These are phyloP conservation scores for Spergularia marina DNA, from an alignment of 148 eudicot species.

Conservation along the genomic window DNA sequence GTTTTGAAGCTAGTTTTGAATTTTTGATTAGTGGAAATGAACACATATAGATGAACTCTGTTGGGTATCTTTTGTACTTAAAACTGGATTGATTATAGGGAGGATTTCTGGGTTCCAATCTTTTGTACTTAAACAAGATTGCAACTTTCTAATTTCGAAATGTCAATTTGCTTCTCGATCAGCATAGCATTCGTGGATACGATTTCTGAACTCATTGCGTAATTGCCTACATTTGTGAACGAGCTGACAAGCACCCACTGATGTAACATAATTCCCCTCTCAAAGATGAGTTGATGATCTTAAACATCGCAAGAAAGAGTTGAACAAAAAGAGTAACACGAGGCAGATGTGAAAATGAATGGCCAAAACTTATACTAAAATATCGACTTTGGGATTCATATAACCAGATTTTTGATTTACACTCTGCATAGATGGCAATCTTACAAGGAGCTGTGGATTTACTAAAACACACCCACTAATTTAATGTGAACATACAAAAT, in stretches of 20 bases:
- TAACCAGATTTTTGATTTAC: conserved; percentile 13
- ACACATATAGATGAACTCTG: neutral
- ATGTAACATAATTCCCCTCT: no score
- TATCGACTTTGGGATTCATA: neutral
- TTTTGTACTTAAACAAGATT: no score
- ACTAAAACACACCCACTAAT: conserved; percentile 26
- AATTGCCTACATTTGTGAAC: no score
- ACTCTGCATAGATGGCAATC: conserved; percentile 12
- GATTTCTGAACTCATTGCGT: no score
- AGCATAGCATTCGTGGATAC: no score
- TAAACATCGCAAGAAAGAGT: no score
- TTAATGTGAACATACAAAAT: conserved; percentile 3
- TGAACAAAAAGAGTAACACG: no score
- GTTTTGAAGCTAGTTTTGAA: neutral
- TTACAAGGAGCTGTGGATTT: conserved; percentile 20
- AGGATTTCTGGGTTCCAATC: neutral
- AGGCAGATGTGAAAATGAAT: neutral
- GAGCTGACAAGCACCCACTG: no score
- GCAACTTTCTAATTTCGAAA: neutral
- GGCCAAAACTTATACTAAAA: conserved; percentile 2
- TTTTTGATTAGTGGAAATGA: neutral
- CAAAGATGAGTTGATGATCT: no score
- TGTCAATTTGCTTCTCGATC: neutral
- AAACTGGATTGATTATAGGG: neutral
- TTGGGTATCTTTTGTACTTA: neutral